A percentile compares a stretch with the other conserved stretches of the same genome.
These are phyloP conservation scores for Calcarisporium arbuscula DNA, from an alignment of 2,329 filamentous ascomycete genomes.

Conservation along the genomic window DNA sequence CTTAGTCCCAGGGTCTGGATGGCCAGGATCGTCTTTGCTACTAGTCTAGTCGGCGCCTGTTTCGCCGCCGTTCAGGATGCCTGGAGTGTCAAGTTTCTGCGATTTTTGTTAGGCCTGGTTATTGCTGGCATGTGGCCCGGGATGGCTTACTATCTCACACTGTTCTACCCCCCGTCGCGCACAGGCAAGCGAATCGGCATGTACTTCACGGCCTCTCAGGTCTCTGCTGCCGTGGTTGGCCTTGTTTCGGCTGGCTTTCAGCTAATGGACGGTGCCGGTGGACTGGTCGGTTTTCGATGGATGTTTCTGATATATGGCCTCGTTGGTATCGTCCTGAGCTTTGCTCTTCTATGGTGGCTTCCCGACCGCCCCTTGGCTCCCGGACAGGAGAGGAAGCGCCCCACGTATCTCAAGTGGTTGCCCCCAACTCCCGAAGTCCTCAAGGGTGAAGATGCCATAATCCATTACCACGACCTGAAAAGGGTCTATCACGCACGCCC, in stretches of 20 bases:
- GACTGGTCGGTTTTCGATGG: conserved; percentile 79
- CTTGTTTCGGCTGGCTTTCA: conserved; percentile 89
- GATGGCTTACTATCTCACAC: conserved; percentile 86
- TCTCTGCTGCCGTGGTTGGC: conserved; percentile 83
- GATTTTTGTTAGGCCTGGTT: conserved; percentile 77
- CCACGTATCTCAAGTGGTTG: conserved; percentile 55
- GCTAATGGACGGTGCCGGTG: conserved; percentile 73
- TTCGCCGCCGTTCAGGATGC: conserved; percentile 75
- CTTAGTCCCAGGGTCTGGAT: conserved; percentile 86
- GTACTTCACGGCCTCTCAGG: conserved; percentile 84
- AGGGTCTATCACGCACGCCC: conserved; percentile 70
- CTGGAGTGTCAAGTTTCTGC: conserved; percentile 84
- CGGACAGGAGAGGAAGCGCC: conserved; percentile 49
- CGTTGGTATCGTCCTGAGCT: conserved; percentile 63
- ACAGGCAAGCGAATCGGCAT: conserved; percentile 83
- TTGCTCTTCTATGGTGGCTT: conserved; percentile 80
- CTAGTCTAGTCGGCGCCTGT: conserved; percentile 76
- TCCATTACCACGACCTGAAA: conserved; percentile 78
- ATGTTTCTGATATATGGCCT: conserved; percentile 90
- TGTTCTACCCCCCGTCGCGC: conserved; percentile 84
- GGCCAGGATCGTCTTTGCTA: conserved; percentile 82
- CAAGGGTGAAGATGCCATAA: conserved; percentile 65
- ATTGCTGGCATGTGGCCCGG: conserved; percentile 94
- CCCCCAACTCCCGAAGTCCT: conserved; percentile 66
- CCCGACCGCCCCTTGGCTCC: conserved; percentile 75